Base-by-base conservation (phyloP, 345 rosid species). In the Salix dunnii region DNA sequence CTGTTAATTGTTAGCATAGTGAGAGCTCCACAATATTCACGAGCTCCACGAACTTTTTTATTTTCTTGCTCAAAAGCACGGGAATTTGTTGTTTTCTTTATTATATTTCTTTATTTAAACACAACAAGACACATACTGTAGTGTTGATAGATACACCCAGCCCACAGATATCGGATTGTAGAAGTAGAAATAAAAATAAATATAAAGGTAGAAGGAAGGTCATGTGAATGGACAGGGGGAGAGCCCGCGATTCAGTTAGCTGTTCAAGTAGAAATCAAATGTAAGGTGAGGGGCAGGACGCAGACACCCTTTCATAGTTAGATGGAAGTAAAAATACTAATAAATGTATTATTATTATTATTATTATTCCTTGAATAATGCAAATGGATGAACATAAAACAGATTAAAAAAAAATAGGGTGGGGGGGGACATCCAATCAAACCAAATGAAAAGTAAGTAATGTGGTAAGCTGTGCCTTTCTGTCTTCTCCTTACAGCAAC, bases 381-480 rank as follows among this genome's bases (percentile, higher is more conserved):
- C 23, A 55, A 10, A 55, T 55, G 28, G 23, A 55, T n/a, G 14
- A 55, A 55, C 35, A 33, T 21, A 55, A 11, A 53, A n/a, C 62
- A n/a, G 1, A 12, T 10, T 40, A 38, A 8, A 3, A 55, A 64
- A 16, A 12, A 18, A 30, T 28, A 14, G 67, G 36, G 30, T 13
- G 21, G 3, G 0, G 36, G 30, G 67, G 36, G 13, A 31, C 17
- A 28, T 13, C 16, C 20, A 30, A 64, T n/a, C 62, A n/a, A 55
- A n/a, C 28, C n/a, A 42, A 9, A 28, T n/a, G 18, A 14, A n/a
- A n/a, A 73, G 43, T 25, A 27, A 38, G 23, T n/a, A 30, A 17
- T 13, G 68, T 40, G 40, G 10, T 38, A 11, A 74, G 69, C 70
- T 42, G 60, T 74, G 77, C 69, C 40, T 55, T 20, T 60, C 74